These are phyloP conservation scores for Fusarium gaditjirri DNA, from an alignment of 2,329 filamentous ascomycete species.

Conservation along the genomic window DNA sequence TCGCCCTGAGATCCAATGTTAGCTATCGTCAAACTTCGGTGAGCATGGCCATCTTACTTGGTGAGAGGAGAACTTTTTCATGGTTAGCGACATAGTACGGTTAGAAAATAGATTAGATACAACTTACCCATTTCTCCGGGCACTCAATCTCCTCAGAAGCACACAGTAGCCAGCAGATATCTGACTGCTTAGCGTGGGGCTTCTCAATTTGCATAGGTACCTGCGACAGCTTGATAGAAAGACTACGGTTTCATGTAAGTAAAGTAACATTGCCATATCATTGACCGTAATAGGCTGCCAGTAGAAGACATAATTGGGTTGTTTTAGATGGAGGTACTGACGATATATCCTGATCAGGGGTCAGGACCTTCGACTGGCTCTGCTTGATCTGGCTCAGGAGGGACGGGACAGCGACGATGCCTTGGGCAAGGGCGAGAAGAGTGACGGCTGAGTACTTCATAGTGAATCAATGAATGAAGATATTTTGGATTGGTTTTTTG, in stretches of 20 bases:
- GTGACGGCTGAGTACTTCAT: constrained; percentile 8
- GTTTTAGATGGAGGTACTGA: background rate
- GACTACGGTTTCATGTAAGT: background rate
- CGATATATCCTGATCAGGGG: constrained; percentile 2
- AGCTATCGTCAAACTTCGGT: rapidly evolving
- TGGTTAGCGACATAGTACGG: background rate
- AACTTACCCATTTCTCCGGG: background rate
- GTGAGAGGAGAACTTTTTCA: background rate
- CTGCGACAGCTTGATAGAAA: constrained; percentile 12
- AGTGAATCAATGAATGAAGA: rapidly evolving
- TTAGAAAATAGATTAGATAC: rapidly evolving
- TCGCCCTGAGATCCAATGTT: no score
- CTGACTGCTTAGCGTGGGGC: rapidly evolving
- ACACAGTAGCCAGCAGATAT: background rate
- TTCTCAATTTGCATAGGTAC: background rate
- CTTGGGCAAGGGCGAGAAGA: background rate
- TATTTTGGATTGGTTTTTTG: rapidly evolving
- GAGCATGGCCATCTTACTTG: rapidly evolving
- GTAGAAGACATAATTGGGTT: background rate
- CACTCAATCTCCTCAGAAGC: rapidly evolving
- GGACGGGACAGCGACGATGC: background rate
- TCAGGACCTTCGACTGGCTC: rapidly evolving
- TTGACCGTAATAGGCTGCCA: background rate
- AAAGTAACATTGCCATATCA: rapidly evolving
- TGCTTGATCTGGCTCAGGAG: background rate